Base-by-base conservation (phyloP, 352 stramenopile species). In the Phytophthora gonapodyides region DNA sequence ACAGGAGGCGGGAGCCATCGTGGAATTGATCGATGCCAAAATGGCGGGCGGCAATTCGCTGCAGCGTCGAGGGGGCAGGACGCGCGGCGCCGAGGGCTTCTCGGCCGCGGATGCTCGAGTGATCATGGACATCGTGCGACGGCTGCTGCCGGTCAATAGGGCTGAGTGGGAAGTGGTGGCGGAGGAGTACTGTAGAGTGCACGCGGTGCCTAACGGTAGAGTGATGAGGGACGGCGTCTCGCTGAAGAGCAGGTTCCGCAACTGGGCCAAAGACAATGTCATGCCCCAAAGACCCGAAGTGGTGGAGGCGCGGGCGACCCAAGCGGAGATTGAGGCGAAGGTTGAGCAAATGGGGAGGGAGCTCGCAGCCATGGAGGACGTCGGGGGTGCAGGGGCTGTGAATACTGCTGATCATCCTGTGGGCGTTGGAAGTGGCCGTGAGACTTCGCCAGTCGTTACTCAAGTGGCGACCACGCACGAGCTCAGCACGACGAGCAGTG, bases 201-300 rank as follows among this genome's bases (percentile, higher is more conserved):
- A 76, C 36, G 64, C 69, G 35, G 51, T 27, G 21, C 59, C 52
- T 3, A 65, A 66, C 16, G 55, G 61, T 11, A 48, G 69, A 24
- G 7, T 61, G 12, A 52, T 9, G 36, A 57, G 69, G 21, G 69
- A 76, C 40, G 64, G 59, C 11, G 27, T 53, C 1, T 76, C 69
- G 38, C 50, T 76, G 2, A 76, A 66, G 57, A 67, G 52, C 59
- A 76, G 71, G 27, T 76, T 76, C 31, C 60, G 64, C 2, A 58
- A 62, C 15, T 67, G 48, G 64, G 54, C 71, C 15, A 73, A 67
- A 27, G 42, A 50, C n/a, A 53, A 73, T 13, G 42, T n/a, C 40
- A 38, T 61, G 37, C 16, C 46, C 5, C 27, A 31, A 35, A 46
- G 60, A 35, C 30, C 37, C 12, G 59, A 73, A 46, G 61, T 66